These are phyloP conservation scores for Cordyceps fumosorosea DNA, from an alignment of 2,329 filamentous ascomycete species.

Conservation along the genomic window DNA sequence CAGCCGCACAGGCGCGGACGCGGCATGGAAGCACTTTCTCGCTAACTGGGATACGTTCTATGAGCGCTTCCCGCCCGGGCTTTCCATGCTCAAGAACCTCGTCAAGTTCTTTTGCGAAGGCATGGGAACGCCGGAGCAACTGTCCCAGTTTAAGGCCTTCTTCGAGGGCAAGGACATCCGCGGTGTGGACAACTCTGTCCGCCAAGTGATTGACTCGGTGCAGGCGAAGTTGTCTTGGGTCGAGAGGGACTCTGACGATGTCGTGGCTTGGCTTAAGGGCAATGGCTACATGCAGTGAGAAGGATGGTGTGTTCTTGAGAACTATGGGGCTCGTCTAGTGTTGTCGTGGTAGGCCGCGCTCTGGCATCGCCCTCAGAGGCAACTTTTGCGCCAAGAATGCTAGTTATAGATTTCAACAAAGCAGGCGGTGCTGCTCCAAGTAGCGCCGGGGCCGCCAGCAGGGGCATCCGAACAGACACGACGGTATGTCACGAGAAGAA, in stretches of 20 bases:
- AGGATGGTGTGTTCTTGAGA: background rate
- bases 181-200: slow-evolving; percentile 78
- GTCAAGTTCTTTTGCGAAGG: slow-evolving; percentile 76
- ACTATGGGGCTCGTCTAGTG: too few relatives aligned
- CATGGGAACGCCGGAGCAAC: slow-evolving; percentile 71
- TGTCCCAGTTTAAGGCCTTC: slow-evolving; percentile 70
- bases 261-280: slow-evolving; percentile 46
- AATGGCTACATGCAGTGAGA: slow-evolving; percentile 22
- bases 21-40: slow-evolving; percentile 77
- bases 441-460: too few relatives aligned
- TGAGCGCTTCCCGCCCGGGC: slow-evolving; percentile 73
- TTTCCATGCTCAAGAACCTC: slow-evolving; percentile 79
- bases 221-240: slow-evolving; percentile 81
- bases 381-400: too few relatives aligned
- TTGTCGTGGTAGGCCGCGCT: too few relatives aligned
- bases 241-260: slow-evolving; percentile 67
- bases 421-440: background rate
- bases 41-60: slow-evolving; percentile 69
- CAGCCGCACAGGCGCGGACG: slow-evolving; percentile 70
- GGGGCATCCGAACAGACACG: background rate
- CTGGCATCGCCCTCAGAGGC: too few relatives aligned
- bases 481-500: background rate
- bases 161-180: slow-evolving; percentile 76
- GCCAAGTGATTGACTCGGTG: slow-evolving; percentile 83
- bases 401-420: background rate